Evolutionary conservation across 352 stramenopile species (phyloP).

Genomic region (Saprolegnia parasitica): DNA sequence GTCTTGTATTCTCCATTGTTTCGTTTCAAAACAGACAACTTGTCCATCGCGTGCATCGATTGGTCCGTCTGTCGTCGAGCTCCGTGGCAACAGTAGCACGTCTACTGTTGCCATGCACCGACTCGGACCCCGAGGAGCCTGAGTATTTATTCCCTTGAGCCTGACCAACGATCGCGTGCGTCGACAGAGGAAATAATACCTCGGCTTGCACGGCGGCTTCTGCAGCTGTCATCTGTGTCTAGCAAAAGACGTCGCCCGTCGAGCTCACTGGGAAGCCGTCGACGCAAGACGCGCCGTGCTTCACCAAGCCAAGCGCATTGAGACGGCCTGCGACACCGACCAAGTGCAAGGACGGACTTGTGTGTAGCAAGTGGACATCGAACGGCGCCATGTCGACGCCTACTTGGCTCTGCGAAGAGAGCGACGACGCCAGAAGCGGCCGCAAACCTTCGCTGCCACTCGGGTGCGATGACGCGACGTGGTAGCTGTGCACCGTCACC

Average conservation of each 20-base stretch:
- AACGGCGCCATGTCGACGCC: not conserved
- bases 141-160: too few relatives aligned
- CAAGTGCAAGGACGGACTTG: not conserved
- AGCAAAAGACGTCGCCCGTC: constrained; percentile 7
- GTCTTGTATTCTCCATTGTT: not conserved
- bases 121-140: too few relatives aligned
- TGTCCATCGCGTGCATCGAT: not conserved
- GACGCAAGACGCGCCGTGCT: not conserved
- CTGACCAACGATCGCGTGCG: too few relatives aligned
- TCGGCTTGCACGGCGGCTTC: constrained; percentile 3
- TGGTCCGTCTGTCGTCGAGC: too few relatives aligned
- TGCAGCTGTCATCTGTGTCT: not conserved
- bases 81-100: too few relatives aligned
- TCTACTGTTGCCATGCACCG: too few relatives aligned
- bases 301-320: not conserved
- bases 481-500: constrained; percentile 17
- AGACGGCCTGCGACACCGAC: not conserved
- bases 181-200: too few relatives aligned
- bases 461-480: not conserved
- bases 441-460: not conserved
- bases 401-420: not conserved
- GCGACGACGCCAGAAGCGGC: not conserved
- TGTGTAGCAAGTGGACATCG: constrained; percentile 11
- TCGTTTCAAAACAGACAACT: not conserved
- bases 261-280: not conserved